phyloP scores from a whole-genome alignment of 148 eudicot species.

The Chenopodium quinoa region DNA sequence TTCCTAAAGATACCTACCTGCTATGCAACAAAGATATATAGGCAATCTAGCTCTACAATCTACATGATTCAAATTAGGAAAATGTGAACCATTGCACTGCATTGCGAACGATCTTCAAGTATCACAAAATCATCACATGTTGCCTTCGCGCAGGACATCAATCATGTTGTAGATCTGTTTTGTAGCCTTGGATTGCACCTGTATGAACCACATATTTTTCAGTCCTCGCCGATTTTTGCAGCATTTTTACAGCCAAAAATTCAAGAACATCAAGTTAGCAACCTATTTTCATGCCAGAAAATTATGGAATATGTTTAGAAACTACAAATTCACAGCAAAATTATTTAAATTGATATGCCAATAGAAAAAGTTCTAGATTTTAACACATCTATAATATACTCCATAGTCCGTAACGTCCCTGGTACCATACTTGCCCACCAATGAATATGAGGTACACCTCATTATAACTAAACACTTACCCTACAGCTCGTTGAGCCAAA shows the following conservation, averaged over 20 bases:
- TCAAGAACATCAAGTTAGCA: neutral
- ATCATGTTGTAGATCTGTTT: conserved; percentile 72
- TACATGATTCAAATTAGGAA: neutral
- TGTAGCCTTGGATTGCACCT: conserved; percentile 67
- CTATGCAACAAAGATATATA: neutral
- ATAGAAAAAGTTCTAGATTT: neutral
- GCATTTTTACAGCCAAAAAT: neutral
- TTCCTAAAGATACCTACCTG: neutral
- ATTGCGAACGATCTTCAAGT: neutral
- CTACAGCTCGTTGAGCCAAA: no score
- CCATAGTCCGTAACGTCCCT: neutral
- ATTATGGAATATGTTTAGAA: no score
- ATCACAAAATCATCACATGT: conserved; percentile 43
- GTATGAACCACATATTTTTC: conserved; percentile 15
- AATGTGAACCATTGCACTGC: neutral
- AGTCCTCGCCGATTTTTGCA: neutral
- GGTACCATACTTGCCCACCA: neutral
- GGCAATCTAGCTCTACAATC: neutral
- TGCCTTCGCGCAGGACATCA: conserved; percentile 62
- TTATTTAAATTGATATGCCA: neutral
- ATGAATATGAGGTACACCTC: neutral
- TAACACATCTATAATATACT: neutral
- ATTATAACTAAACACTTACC: neutral
- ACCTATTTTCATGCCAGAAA: neutral
- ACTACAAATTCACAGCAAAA: neutral